These are phyloP conservation scores for Cornus suecica DNA, from an alignment of 148 eudicot genomes.

Conservation along the genomic window DNA sequence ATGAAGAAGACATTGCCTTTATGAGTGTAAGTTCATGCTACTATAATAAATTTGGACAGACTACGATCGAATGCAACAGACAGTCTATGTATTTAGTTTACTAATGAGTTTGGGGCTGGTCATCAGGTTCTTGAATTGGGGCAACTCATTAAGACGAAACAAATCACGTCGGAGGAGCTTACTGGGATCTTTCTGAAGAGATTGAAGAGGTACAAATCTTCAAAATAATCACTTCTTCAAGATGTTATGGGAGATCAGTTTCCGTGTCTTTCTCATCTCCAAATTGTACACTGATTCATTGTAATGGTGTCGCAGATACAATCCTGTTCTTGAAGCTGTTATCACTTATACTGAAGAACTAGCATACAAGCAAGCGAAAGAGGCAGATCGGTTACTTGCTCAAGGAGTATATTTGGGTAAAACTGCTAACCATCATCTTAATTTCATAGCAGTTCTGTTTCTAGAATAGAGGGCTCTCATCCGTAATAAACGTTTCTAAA, in stretches of 20 bases:
- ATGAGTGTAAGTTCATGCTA: constrained; percentile 60
- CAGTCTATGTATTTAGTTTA: too few relatives aligned
- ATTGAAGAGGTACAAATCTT: constrained; percentile 53
- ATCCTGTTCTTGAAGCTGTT: constrained; percentile 77
- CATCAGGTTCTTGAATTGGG: constrained; percentile 82
- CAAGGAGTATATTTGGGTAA: constrained; percentile 66
- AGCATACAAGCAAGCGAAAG: constrained; percentile 80
- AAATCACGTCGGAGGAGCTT: constrained; percentile 73
- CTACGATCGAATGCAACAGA: background rate
- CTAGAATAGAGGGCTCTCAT: too few relatives aligned
- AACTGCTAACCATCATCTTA: background rate
- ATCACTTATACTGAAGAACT: constrained; percentile 81
- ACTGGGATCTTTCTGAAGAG: constrained; percentile 70
- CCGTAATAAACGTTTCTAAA: too few relatives aligned
- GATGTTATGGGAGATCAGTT: background rate
- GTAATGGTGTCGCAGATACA: constrained; percentile 39
- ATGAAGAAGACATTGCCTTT: constrained; percentile 80
- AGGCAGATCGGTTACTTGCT: constrained; percentile 66
- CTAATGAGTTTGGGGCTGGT: constrained; percentile 7
- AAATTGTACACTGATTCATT: background rate
- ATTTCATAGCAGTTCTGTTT: background rate
- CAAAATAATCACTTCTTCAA: background rate
- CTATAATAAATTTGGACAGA: background rate
- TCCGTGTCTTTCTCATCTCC: background rate
- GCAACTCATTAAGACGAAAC: constrained; percentile 66